phyloP scores from a whole-genome alignment of 2,329 filamentous ascomycete genomes.

The Fusarium bactridioides region DNA sequence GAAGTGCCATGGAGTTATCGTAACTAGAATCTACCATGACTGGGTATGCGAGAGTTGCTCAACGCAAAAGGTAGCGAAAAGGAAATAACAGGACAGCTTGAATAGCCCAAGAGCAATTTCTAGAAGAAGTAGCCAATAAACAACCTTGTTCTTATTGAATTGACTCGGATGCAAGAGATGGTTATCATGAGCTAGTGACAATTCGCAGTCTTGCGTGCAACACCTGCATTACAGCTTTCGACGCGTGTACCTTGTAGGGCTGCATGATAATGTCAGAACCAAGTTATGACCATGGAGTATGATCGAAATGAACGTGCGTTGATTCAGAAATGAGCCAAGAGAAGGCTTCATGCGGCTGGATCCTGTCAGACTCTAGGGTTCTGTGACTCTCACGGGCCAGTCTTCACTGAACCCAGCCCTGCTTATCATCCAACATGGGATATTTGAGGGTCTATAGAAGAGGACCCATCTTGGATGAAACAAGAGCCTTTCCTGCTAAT shows the following conservation, averaged over 20 bases:
- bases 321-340: no score
- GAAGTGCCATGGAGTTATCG: background rate
- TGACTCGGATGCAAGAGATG: background rate
- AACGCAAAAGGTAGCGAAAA: background rate
- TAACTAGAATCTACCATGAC: background rate
- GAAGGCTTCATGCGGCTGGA: background rate
- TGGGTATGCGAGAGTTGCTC: background rate
- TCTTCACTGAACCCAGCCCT: background rate
- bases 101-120: accelerated
- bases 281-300: no score
- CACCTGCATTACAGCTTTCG: no score
- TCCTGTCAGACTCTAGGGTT: background rate
- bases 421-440: background rate
- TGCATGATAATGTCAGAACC: no score
- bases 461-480: background rate
- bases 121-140: background rate
- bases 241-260: background rate
- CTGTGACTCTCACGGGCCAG: background rate
- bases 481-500: background rate
- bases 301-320: no score
- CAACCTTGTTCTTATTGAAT: no score
- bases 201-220: background rate
- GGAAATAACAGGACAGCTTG: accelerated
- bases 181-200: background rate
- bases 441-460: no score